A percentile compares a stretch with the other conserved stretches of the same genome.
Evolutionary conservation across 805 yeast species (phyloP).

Genomic region (Candida ortonii): DNA sequence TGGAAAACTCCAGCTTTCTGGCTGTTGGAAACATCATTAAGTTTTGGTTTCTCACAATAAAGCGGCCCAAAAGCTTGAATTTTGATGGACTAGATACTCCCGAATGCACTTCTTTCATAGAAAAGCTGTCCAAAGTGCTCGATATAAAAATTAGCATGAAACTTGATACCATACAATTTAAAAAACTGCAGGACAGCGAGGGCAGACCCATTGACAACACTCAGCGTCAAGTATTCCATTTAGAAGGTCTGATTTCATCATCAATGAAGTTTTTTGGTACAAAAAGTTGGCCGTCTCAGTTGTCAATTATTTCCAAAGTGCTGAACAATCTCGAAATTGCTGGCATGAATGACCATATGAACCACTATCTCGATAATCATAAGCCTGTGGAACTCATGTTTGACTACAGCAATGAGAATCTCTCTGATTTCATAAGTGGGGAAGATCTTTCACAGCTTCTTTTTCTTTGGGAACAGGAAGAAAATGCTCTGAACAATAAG

Average conservation of each 20-base stretch:
- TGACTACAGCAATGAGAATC: conserved; percentile 10
- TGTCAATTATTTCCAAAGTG: conserved; percentile 17
- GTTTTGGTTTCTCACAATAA: conserved; percentile 17
- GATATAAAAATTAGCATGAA: conserved; percentile 9
- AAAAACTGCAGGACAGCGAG: not conserved
- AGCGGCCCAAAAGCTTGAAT: conserved; percentile 15
- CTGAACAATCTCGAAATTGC: conserved; percentile 13
- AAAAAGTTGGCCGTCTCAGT: conserved; percentile 20
- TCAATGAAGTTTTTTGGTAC: conserved; percentile 17
- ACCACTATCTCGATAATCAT: conserved; percentile 7
- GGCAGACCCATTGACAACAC: not conserved
- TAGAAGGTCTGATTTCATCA: conserved; percentile 19
- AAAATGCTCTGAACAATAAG: conserved; percentile 12
- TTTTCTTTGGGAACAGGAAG: conserved; percentile 17
- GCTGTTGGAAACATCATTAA: conserved; percentile 14
- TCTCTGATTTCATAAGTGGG: conserved; percentile 10
- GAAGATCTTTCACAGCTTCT: conserved; percentile 10
- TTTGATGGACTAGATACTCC: conserved; percentile 21
- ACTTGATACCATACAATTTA: conserved; percentile 15
- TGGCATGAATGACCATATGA: conserved; percentile 11
- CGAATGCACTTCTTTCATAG: conserved; percentile 13
- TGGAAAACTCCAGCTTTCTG: conserved; percentile 13
- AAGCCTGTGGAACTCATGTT: conserved; percentile 17
- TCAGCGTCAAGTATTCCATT: conserved; percentile 13
- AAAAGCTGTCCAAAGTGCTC: conserved; percentile 8